Percentiles rank a stretch among this genome's conserved stretches.
Evolutionary conservation across 495 filamentous ascomycete genomes (phyloP).

Genomic region (Chaetomium tenue): DNA sequence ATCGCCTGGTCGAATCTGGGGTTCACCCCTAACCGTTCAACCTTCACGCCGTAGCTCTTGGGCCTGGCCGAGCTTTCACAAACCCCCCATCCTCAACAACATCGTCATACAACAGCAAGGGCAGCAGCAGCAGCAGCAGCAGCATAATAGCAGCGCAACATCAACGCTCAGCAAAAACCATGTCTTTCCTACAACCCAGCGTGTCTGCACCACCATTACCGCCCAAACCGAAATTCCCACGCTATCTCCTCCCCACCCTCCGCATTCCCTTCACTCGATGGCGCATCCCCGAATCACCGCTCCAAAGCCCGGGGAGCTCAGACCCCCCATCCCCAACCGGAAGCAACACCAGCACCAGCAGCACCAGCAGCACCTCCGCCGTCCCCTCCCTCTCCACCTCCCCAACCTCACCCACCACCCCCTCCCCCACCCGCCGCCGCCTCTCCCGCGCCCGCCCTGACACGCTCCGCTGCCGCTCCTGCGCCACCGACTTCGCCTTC

Average conservation of each 20-base stretch:
- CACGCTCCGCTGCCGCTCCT: constrained; percentile 69
- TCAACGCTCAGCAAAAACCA: constrained; percentile 25
- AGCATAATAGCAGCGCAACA: constrained; percentile 16
- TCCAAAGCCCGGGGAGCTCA: neutral
- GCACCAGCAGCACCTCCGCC: neutral
- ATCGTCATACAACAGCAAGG: too few species aligned
- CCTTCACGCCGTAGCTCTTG: neutral
- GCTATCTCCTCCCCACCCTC: constrained; percentile 52
- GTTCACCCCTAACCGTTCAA: neutral
- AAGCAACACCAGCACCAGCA: neutral
- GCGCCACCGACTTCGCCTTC: constrained; percentile 71
- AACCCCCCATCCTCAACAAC: neutral
- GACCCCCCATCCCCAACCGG: neutral
- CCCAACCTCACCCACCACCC: constrained; percentile 36
- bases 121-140: too few species aligned
- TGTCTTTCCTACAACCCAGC: constrained; percentile 14
- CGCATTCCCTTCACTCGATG: constrained; percentile 45
- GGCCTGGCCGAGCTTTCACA: neutral
- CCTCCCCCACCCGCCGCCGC: constrained; percentile 1
- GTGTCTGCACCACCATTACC: constrained; percentile 12
- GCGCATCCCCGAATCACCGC: constrained; percentile 17
- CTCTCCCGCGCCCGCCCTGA: constrained; percentile 41
- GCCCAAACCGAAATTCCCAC: constrained; percentile 44
- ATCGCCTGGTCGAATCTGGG: neutral
- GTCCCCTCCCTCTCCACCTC: constrained; percentile 34